Evolutionary conservation across 345 rosid species (phyloP).

Genomic region (Dovyalis caffra): DNA sequence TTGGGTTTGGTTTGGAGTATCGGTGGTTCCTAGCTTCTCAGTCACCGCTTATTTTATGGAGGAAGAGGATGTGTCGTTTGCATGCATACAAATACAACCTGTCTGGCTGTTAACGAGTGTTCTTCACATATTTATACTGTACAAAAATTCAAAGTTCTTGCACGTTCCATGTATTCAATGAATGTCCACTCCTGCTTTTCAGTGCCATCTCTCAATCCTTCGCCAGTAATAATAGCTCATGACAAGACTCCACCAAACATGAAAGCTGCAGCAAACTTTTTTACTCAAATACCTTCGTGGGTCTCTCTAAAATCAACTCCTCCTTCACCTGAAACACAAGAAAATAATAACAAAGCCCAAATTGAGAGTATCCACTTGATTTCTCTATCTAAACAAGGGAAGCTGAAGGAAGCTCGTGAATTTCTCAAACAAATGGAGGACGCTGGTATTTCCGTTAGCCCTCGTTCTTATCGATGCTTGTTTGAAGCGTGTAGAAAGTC

Average conservation of each 20-base stretch:
- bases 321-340: constrained; percentile 29
- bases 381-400: constrained; percentile 53
- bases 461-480: constrained; percentile 43
- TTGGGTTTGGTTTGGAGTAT: too few species aligned
- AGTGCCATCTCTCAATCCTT: constrained; percentile 20
- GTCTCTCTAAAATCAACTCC: constrained; percentile 45
- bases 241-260: constrained; percentile 17
- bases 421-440: constrained; percentile 53
- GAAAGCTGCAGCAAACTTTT: constrained; percentile 47
- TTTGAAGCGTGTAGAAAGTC: constrained; percentile 46
- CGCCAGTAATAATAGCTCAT: background rate
- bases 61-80: too few species aligned
- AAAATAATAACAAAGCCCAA: constrained; percentile 28
- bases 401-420: constrained; percentile 59
- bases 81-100: too few species aligned
- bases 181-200: constrained; percentile 20
- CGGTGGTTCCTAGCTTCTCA: too few species aligned
- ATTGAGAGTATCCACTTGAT: constrained; percentile 58
- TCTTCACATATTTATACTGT: background rate
- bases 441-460: constrained; percentile 44
- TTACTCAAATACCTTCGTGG: constrained; percentile 54
- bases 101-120: background rate
- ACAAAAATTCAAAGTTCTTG: too few species aligned
- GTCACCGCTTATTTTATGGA: too few species aligned
- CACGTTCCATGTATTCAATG: background rate